These are phyloP conservation scores for Pilaira anomala DNA, from an alignment of 192 early-diverging fungal genomes.

Conservation along the genomic window DNA sequence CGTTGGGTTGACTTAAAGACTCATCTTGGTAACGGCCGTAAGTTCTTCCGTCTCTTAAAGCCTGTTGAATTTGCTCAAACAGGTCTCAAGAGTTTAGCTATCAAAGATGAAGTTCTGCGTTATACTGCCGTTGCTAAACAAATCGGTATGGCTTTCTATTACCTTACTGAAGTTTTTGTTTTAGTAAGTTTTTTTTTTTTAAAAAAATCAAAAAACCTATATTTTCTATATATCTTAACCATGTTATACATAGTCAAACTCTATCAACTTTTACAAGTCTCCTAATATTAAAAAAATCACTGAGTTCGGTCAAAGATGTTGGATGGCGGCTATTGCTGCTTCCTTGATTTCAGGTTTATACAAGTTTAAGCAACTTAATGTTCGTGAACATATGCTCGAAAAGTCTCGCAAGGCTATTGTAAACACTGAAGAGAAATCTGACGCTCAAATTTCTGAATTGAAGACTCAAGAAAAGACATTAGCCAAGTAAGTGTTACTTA, in stretches of 20 bases:
- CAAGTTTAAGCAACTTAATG: conserved; percentile 56
- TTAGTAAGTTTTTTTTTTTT: conserved; percentile 49
- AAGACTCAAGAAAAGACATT: conserved; percentile 41
- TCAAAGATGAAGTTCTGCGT: conserved; percentile 61
- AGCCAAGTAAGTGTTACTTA: conserved; percentile 43
- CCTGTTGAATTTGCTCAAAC: conserved; percentile 64
- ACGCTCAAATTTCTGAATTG: conserved; percentile 28
- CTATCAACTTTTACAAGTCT: conserved; percentile 25
- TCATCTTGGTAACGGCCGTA: conserved; percentile 59
- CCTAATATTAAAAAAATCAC: conserved; percentile 60
- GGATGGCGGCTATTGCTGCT: conserved; percentile 61
- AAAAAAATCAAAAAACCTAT: no score
- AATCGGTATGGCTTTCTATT: conserved; percentile 58
- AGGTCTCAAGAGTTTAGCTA: conserved; percentile 49
- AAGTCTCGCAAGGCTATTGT: conserved; percentile 24
- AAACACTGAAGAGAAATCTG: conserved; percentile 29
- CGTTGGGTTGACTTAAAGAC: conserved; percentile 62
- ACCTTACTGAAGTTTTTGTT: conserved; percentile 57
- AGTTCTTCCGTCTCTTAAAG: conserved; percentile 69
- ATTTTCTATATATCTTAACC: no score
- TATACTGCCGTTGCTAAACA: conserved; percentile 54
- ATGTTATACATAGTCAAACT: conserved; percentile 22
- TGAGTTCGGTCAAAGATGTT: conserved; percentile 57
- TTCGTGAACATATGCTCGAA: conserved; percentile 40
- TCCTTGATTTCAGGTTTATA: conserved; percentile 64